Percentiles rank a stretch among this genome's conserved stretches.
Evolutionary conservation across 2,329 filamentous ascomycete species (phyloP).

Genomic region (Zopfia rhizophila): DNA sequence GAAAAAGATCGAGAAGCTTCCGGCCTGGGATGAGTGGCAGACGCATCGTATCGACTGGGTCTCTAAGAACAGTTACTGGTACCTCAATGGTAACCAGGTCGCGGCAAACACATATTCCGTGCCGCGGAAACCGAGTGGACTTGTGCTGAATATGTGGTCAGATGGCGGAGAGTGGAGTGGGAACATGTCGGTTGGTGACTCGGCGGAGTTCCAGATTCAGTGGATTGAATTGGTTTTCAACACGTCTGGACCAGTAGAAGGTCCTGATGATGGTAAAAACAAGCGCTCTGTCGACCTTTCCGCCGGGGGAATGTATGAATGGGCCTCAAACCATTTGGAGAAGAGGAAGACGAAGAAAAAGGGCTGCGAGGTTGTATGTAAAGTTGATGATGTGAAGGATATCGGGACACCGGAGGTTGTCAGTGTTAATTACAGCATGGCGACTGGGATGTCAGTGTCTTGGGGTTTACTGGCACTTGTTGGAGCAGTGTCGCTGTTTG

Average conservation of each 20-base stretch:
- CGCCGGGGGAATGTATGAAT: neutral
- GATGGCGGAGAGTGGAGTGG: slow-evolving; percentile 70
- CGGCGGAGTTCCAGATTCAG: slow-evolving; percentile 68
- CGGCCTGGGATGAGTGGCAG: slow-evolving; percentile 66
- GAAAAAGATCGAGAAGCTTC: slow-evolving; percentile 59
- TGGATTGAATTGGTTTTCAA: slow-evolving; percentile 71
- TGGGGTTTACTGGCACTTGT: slow-evolving; percentile 38
- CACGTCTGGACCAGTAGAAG: slow-evolving; percentile 46
- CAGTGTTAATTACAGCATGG: slow-evolving; percentile 27
- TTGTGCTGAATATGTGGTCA: slow-evolving; percentile 71
- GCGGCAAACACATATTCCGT: slow-evolving; percentile 66
- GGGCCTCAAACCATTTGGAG: slow-evolving; percentile 18
- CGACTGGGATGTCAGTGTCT: slow-evolving; percentile 33
- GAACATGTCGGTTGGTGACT: slow-evolving; percentile 63
- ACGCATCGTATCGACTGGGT: slow-evolving; percentile 71
- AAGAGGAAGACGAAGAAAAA: slow-evolving; percentile 32
- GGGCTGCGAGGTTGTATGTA: slow-evolving; percentile 48
- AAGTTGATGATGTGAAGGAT: slow-evolving; percentile 48
- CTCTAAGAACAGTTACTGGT: slow-evolving; percentile 65
- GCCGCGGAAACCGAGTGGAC: slow-evolving; percentile 62
- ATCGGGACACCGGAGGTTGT: slow-evolving; percentile 49
- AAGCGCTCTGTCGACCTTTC: slow-evolving; percentile 29
- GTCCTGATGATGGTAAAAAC: slow-evolving; percentile 24
- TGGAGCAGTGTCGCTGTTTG: slow-evolving; percentile 29
- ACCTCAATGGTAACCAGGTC: slow-evolving; percentile 62